Percentiles rank a stretch among this genome's conserved stretches.
Evolutionary conservation across 2,329 filamentous ascomycete species (phyloP).

Genomic region (Zopfia rhizophila): DNA sequence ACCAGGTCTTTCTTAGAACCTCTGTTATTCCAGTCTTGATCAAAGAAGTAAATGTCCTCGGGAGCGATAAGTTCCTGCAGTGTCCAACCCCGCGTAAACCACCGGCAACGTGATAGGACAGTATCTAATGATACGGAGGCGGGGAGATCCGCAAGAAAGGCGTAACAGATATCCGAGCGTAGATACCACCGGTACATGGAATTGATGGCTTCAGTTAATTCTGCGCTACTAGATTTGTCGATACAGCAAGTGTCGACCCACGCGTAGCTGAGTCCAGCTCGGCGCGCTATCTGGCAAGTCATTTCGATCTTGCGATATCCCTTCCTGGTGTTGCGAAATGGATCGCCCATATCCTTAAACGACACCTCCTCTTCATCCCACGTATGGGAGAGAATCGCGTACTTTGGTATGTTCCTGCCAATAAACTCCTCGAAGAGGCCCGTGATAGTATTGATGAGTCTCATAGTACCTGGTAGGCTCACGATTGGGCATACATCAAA

Average conservation of each 20-base stretch:
- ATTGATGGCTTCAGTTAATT: slow-evolving; percentile 12
- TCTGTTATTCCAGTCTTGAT: background rate
- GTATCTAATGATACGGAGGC: background rate
- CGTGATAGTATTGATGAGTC: slow-evolving; percentile 14
- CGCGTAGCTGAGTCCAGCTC: slow-evolving; percentile 4
- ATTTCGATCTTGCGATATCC: slow-evolving; percentile 11
- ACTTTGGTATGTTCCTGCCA: slow-evolving; percentile 12
- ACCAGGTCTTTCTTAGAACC: too few species aligned
- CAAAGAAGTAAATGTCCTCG: slow-evolving; percentile 15
- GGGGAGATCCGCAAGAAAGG: slow-evolving; percentile 1
- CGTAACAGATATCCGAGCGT: slow-evolving; percentile 3
- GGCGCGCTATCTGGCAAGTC: slow-evolving; percentile 7
- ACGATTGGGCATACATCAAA: too few species aligned
- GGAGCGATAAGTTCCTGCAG: background rate
- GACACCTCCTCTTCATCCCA: slow-evolving; percentile 17
- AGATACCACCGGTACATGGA: slow-evolving; percentile 11
- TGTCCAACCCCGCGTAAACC: slow-evolving; percentile 1
- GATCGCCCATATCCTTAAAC: slow-evolving; percentile 6
- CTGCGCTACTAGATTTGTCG: slow-evolving; percentile 16
- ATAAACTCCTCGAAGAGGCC: slow-evolving; percentile 7
- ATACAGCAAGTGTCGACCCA: slow-evolving; percentile 20
- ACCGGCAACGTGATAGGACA: background rate
- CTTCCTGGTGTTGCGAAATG: slow-evolving; percentile 5
- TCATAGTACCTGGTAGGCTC: too few species aligned
- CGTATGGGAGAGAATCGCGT: slow-evolving; percentile 20